Evolutionary conservation across 2,329 filamentous ascomycete genomes (phyloP).

Genomic region (Pseudogymnoascus sp.): DNA sequence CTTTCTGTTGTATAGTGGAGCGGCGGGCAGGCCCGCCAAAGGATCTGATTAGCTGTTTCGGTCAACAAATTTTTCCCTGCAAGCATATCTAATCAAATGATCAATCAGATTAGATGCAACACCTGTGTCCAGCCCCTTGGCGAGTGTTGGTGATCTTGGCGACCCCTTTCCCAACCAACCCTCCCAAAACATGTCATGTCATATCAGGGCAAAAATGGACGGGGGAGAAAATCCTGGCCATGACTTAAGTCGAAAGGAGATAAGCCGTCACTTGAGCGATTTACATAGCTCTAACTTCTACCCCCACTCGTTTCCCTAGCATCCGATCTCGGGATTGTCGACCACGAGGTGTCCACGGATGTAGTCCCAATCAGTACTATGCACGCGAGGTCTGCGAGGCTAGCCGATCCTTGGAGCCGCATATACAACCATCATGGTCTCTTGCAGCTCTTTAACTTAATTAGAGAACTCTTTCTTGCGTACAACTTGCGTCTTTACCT

Average conservation of each 20-base stretch:
- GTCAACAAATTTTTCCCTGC: background rate
- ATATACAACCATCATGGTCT: background rate
- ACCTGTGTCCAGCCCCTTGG: background rate
- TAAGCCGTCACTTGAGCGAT: background rate
- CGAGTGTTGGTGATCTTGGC: background rate
- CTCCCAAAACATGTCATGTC: background rate
- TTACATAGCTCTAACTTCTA: background rate
- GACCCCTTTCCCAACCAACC: background rate
- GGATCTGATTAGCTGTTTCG: slow-evolving; percentile 4
- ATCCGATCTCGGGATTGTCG: slow-evolving; percentile 4
- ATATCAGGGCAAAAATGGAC: too few relatives aligned
- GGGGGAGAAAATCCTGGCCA: background rate
- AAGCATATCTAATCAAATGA: slow-evolving; percentile 7
- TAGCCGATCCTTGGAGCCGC: background rate
- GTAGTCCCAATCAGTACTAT: background rate
- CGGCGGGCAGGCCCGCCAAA: background rate
- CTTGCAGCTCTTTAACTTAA: background rate
- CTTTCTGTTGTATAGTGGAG: background rate
- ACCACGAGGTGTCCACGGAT: background rate
- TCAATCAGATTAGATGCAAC: slow-evolving; percentile 13
- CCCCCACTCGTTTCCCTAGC: background rate
- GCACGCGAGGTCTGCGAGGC: background rate
- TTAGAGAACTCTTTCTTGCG: background rate
- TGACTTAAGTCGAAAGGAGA: background rate
- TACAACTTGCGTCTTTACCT: background rate